Conservation (phyloP, 192 early-diverging fungal genomes). For the Linnemannia schmuckeri region DNA sequence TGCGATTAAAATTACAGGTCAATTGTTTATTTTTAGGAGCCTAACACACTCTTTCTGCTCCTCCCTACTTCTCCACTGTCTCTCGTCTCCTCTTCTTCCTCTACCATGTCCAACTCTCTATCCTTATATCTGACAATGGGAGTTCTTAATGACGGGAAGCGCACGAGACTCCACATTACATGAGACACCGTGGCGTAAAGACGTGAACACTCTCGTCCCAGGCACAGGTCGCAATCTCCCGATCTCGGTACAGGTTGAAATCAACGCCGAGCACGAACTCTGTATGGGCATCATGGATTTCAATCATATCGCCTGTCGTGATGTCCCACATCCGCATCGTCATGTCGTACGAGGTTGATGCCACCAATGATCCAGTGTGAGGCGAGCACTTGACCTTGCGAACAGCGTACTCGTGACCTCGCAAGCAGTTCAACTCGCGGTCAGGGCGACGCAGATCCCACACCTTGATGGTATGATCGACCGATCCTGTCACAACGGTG, state of each 20-base stretch:
- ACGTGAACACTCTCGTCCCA: slow-evolving; percentile 95
- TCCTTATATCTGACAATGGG: neutral
- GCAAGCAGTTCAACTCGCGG: slow-evolving; percentile 78
- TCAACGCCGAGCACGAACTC: slow-evolving; percentile 99
- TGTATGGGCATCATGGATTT: slow-evolving; percentile 87
- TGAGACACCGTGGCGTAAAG: slow-evolving; percentile 58
- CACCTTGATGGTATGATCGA: slow-evolving; percentile 89
- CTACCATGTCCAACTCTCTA: neutral
- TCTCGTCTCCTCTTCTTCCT: neutral
- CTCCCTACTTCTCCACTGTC: neutral
- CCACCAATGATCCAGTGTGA: slow-evolving; percentile 84
- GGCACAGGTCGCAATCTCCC: slow-evolving; percentile 91
- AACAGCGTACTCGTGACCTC: slow-evolving; percentile 94
- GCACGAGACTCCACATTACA: slow-evolving; percentile 14
- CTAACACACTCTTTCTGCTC: neutral
- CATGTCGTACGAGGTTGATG: slow-evolving; percentile 96
- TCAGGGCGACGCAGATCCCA: slow-evolving; percentile 91
- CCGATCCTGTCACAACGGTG: slow-evolving; percentile 88
- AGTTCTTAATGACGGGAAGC: neutral
- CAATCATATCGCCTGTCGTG: slow-evolving; percentile 63
- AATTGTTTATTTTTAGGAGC: slow-evolving; percentile 3
- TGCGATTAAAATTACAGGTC: neutral
- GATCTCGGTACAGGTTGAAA: slow-evolving; percentile 89
- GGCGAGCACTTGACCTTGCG: slow-evolving; percentile 94
- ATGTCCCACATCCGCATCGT: slow-evolving; percentile 95